These are phyloP conservation scores for Penicillium sp. DNA, from an alignment of 2,329 filamentous ascomycete genomes.

Conservation along the genomic window DNA sequence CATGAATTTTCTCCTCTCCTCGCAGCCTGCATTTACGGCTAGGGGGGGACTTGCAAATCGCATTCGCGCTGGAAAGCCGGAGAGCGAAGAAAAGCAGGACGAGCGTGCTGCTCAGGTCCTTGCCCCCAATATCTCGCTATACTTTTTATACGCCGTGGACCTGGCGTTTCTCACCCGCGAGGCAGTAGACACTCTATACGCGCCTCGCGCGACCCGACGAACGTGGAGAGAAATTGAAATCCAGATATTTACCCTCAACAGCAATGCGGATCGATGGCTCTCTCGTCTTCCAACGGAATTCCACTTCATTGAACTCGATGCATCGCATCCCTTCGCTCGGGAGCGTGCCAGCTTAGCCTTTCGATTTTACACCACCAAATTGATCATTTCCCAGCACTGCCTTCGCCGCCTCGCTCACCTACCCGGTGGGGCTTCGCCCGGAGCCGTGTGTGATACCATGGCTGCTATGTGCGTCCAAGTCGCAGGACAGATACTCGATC, in stretches of 20 bases:
- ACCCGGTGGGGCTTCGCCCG: slow-evolving; percentile 9
- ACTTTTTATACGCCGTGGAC: slow-evolving; percentile 42
- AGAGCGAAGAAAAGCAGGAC: slow-evolving; percentile 14
- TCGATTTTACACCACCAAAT: slow-evolving; percentile 43
- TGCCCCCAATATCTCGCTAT: slow-evolving; percentile 39
- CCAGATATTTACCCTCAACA: slow-evolving; percentile 34
- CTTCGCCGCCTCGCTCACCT: slow-evolving; percentile 36
- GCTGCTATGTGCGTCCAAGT: slow-evolving; percentile 37
- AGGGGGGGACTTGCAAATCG: background rate
- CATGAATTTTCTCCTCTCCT: slow-evolving; percentile 22
- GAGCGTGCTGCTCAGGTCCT: slow-evolving; percentile 28
- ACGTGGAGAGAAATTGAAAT: slow-evolving; percentile 38
- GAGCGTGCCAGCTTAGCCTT: slow-evolving; percentile 40
- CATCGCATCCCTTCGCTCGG: slow-evolving; percentile 28
- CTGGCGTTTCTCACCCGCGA: slow-evolving; percentile 36
- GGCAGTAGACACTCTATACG: slow-evolving; percentile 39
- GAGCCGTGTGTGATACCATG: slow-evolving; percentile 33
- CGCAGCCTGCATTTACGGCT: background rate
- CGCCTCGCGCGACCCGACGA: slow-evolving; percentile 34
- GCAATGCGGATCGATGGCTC: slow-evolving; percentile 41
- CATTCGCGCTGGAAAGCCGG: slow-evolving; percentile 2
- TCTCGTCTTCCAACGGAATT: slow-evolving; percentile 38
- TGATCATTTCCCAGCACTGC: slow-evolving; percentile 45
- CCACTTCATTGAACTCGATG: slow-evolving; percentile 30
- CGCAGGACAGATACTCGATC: slow-evolving; percentile 33